Conservation (phyloP, 2,329 filamentous ascomycete species). For the Pseudocercospora cruenta region DNA sequence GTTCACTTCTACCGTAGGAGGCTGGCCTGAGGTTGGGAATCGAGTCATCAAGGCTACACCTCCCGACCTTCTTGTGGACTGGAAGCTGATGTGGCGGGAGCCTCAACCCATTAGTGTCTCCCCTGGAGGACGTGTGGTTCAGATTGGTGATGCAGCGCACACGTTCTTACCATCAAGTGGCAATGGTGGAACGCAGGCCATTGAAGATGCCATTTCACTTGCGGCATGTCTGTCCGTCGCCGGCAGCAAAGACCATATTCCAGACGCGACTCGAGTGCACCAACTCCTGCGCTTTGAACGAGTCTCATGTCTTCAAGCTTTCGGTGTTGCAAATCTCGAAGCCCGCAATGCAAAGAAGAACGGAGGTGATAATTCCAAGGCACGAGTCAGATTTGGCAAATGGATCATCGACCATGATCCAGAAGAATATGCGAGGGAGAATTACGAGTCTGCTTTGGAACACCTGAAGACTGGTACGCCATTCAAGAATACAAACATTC, state of each 20-base stretch:
- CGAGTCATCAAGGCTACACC: constrained; percentile 47
- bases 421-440: constrained; percentile 11
- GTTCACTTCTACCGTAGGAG: not conserved
- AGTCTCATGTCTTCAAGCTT: constrained; percentile 4
- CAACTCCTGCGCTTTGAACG: constrained; percentile 31
- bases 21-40: constrained; percentile 2
- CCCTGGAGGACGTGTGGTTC: constrained; percentile 47
- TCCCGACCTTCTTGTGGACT: constrained; percentile 52
- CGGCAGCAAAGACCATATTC: constrained; percentile 43
- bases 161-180: constrained; percentile 50
- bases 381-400: not conserved
- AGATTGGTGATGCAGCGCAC: constrained; percentile 51
- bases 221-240: constrained; percentile 49
- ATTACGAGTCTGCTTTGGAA: constrained; percentile 3
- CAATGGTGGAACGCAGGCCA: constrained; percentile 52
- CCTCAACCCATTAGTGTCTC: constrained; percentile 50
- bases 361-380: constrained; percentile 1
- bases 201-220: constrained; percentile 50
- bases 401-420: constrained; percentile 17
- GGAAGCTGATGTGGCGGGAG: constrained; percentile 51
- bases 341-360: constrained; percentile 16
- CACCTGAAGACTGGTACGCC: not conserved
- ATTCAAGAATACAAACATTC: constrained; percentile 32
- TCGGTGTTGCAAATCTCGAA: constrained; percentile 8
- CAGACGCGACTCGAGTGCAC: constrained; percentile 35